Conservation (phyloP, 257 asterid genomes). For the Rauvolfia tetraphylla region DNA sequence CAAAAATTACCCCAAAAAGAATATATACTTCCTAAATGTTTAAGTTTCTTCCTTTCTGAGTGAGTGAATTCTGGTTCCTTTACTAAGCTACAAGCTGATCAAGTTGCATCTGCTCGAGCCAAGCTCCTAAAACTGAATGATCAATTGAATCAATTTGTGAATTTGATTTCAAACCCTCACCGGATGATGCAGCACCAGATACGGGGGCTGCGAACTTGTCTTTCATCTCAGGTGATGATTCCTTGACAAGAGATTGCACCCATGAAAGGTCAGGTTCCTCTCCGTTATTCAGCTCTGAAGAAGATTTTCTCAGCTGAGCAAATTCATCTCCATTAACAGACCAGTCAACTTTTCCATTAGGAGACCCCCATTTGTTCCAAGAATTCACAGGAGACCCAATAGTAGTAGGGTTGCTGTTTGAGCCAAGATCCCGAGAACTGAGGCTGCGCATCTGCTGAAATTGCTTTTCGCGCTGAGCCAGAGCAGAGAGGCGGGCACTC, state of each 20-base stretch:
- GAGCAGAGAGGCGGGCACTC: constrained; percentile 54
- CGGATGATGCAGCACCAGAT: constrained; percentile 63
- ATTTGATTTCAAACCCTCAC: constrained; percentile 67
- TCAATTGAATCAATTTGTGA: constrained; percentile 59
- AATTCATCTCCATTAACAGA: constrained; percentile 56
- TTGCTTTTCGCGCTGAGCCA: constrained; percentile 70
- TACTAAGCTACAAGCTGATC: constrained; percentile 78
- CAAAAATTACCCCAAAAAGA: constrained; percentile 45
- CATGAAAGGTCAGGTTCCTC: constrained; percentile 87
- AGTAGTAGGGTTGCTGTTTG: constrained; percentile 28
- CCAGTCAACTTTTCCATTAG: constrained; percentile 66
- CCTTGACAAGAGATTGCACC: constrained; percentile 97
- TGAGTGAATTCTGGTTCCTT: constrained; percentile 33
- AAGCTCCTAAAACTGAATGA: constrained; percentile 76
- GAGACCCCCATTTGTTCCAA: constrained; percentile 78
- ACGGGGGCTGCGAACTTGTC: constrained; percentile 48
- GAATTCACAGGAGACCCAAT: constrained; percentile 52
- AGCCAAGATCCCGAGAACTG: constrained; percentile 60
- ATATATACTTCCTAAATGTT: constrained; percentile 45
- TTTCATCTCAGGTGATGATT: constrained; percentile 88
- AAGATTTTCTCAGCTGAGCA: constrained; percentile 36
- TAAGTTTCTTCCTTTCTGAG: constrained; percentile 33
- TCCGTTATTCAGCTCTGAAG: constrained; percentile 36
- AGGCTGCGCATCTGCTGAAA: constrained; percentile 63
- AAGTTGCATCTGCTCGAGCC: constrained; percentile 96